Conservation (phyloP, 2,329 filamentous ascomycete genomes). For the Fusarium sp. region DNA sequence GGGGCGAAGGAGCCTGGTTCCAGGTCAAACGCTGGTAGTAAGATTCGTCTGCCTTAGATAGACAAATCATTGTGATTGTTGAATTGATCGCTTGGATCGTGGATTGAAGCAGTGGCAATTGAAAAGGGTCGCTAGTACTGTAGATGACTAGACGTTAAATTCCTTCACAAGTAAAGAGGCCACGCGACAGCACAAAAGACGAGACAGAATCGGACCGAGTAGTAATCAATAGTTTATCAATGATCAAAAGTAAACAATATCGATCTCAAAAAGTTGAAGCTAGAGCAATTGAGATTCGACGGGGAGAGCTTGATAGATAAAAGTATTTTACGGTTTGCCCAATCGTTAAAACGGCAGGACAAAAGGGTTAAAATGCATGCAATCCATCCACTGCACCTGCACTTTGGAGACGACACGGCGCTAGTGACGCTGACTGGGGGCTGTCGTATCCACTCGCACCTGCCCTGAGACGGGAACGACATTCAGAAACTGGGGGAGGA, state of each 20-base stretch:
- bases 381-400: slow-evolving; percentile 26
- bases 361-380: slow-evolving; percentile 33
- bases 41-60: slow-evolving; percentile 65
- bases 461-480: slow-evolving; percentile 12
- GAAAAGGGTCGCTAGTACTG: neutral
- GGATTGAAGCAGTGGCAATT: neutral
- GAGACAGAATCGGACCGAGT: slow-evolving; percentile 5
- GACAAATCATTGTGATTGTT: slow-evolving; percentile 59
- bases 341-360: slow-evolving; percentile 26
- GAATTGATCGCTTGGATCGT: neutral
- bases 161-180: slow-evolving; percentile 13
- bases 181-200: slow-evolving; percentile 18
- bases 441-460: slow-evolving; percentile 16
- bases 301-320: slow-evolving; percentile 18
- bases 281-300: neutral
- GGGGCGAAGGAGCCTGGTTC: slow-evolving; percentile 65
- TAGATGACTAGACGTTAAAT: slow-evolving; percentile 10
- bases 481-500: slow-evolving; percentile 32
- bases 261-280: neutral
- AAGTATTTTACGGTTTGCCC: slow-evolving; percentile 3
- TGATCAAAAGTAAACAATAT: neutral
- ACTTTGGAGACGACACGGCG: slow-evolving; percentile 1
- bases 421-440: slow-evolving; percentile 10
- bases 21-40: slow-evolving; percentile 60
- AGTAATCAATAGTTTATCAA: slow-evolving; percentile 10